These are phyloP conservation scores for Colletotrichum karsti DNA, from an alignment of 2,329 filamentous ascomycete genomes.

Conservation along the genomic window DNA sequence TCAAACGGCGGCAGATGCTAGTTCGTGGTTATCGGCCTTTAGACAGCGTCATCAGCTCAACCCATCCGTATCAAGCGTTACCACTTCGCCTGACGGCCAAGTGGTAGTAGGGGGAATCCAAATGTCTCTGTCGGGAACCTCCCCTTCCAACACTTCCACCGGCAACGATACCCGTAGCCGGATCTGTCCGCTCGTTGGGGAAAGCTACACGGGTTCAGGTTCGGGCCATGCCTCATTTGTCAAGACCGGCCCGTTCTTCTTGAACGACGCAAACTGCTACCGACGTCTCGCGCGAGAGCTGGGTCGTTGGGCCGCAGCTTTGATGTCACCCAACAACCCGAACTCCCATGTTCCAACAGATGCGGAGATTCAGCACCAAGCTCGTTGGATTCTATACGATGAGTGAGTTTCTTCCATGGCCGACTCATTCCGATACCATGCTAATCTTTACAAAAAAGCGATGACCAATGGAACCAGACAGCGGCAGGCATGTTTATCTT, in stretches of 20 bases:
- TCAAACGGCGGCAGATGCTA: slow-evolving; percentile 68
- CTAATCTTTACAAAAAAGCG: slow-evolving; percentile 48
- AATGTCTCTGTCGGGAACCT: background rate
- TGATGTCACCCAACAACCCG: slow-evolving; percentile 68
- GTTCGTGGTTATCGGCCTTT: slow-evolving; percentile 62
- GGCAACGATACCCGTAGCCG: background rate
- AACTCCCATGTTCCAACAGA: slow-evolving; percentile 67
- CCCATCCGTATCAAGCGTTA: background rate
- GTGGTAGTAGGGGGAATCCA: background rate
- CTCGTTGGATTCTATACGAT: slow-evolving; percentile 70
- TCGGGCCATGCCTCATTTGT: background rate
- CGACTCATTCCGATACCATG: background rate
- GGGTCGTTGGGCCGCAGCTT: slow-evolving; percentile 58
- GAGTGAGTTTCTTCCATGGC: slow-evolving; percentile 55
- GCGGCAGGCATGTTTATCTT: too few species aligned
- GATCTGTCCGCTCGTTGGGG: background rate
- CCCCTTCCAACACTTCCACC: background rate
- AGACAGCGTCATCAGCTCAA: slow-evolving; percentile 50
- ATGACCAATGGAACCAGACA: slow-evolving; percentile 72
- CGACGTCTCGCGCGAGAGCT: slow-evolving; percentile 63
- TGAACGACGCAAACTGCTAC: slow-evolving; percentile 71
- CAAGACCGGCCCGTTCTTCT: slow-evolving; percentile 49
- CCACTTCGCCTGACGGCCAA: slow-evolving; percentile 7
- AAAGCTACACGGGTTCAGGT: background rate
- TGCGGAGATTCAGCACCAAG: slow-evolving; percentile 70